Evolutionary conservation across 1,284 basidiomycete species (phyloP).

Genomic region (Malassezia cuniculi): DNA sequence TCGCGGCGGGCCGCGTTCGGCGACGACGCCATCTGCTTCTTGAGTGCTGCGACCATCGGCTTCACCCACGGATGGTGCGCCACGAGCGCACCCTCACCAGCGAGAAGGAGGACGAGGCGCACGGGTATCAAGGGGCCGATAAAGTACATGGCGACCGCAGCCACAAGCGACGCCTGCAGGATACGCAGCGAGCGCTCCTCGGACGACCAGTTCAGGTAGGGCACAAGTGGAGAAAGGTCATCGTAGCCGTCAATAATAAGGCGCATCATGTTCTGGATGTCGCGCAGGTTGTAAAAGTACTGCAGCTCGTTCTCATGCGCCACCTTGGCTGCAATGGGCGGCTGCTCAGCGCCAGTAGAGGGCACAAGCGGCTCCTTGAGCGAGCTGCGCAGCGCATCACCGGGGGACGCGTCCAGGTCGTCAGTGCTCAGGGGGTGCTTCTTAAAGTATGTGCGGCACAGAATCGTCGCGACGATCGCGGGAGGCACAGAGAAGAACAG

Average conservation of each 20-base stretch:
- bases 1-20: conserved; percentile 16
- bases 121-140: conserved; percentile 36
- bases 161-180: conserved; percentile 32
- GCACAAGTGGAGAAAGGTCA: conserved; percentile 30
- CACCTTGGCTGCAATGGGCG: conserved; percentile 30
- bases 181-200: conserved; percentile 35
- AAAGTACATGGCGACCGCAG: conserved; percentile 32
- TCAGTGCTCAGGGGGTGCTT: conserved; percentile 15
- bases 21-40: conserved; percentile 14
- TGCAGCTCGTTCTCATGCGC: conserved; percentile 38
- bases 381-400: conserved; percentile 9
- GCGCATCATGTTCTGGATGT: conserved; percentile 45
- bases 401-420: conserved; percentile 17
- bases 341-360: conserved; percentile 16
- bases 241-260: conserved; percentile 43
- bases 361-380: not conserved
- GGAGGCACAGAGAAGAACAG: conserved; percentile 31
- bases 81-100: conserved; percentile 38
- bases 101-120: conserved; percentile 29
- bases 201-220: conserved; percentile 44
- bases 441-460: conserved; percentile 18
- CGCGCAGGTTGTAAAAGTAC: conserved; percentile 41
- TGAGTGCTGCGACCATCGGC: conserved; percentile 26
- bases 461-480: conserved; percentile 32
- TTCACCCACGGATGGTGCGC: conserved; percentile 40